Conservation (phyloP, 106 monocot genomes). For the Allium fistulosum region DNA sequence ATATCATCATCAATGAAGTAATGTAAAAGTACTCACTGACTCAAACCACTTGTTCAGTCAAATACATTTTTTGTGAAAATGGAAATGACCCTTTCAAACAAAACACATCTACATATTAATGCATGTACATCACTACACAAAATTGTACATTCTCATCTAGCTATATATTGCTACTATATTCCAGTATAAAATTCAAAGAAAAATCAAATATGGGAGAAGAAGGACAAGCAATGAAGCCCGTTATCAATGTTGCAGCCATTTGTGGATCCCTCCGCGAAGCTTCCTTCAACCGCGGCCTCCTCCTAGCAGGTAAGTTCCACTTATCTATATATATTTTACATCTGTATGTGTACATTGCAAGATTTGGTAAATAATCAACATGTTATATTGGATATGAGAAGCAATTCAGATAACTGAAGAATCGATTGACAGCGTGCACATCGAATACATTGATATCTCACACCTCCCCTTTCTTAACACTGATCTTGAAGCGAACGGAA, state of each 20-base stretch:
- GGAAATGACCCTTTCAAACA: too few species aligned
- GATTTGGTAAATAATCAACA: not conserved
- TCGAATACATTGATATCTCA: slow-evolving; percentile 31
- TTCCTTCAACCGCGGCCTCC: slow-evolving; percentile 33
- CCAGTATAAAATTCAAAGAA: not conserved
- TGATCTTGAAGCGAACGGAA: slow-evolving; percentile 7
- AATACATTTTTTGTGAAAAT: too few species aligned
- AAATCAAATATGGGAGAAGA: not conserved
- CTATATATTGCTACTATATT: not conserved
- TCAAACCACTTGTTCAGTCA: too few species aligned
- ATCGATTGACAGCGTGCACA: slow-evolving; percentile 17
- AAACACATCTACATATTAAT: too few species aligned
- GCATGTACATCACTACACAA: too few species aligned
- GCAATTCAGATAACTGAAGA: slow-evolving; percentile 28
- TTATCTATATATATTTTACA: not conserved
- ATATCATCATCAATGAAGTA: too few species aligned
- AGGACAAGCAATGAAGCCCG: not conserved
- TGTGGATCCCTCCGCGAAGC: slow-evolving; percentile 35
- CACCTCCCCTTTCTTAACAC: slow-evolving; percentile 27
- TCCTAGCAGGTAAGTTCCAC: slow-evolving; percentile 15
- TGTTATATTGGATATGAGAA: slow-evolving; percentile 2
- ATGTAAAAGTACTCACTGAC: too few species aligned
- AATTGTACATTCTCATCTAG: not conserved
- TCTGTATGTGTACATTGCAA: not conserved
- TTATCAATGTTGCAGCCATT: slow-evolving; percentile 26